Percentiles rank a stretch among this genome's conserved stretches.
These are phyloP conservation scores for Clausena lansium DNA, from an alignment of 345 rosid genomes.

Conservation along the genomic window DNA sequence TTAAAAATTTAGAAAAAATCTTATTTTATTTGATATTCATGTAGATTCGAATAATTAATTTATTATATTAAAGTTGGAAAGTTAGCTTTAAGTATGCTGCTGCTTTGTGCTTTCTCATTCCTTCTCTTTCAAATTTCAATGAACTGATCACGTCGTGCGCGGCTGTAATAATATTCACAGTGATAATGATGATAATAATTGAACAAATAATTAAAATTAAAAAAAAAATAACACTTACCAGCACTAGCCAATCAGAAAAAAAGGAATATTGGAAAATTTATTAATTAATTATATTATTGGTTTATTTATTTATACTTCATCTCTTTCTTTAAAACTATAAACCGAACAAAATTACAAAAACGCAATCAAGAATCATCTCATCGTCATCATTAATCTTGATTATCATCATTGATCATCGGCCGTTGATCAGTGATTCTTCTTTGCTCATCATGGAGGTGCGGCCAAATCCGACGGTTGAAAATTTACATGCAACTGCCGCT, in stretches of 20 bases:
- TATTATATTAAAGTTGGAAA: background rate
- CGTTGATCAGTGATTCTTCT: background rate
- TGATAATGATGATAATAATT: background rate
- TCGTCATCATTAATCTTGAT: background rate
- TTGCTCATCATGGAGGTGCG: conserved; percentile 46
- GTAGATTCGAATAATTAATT: background rate
- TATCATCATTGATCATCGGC: background rate
- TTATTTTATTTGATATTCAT: background rate
- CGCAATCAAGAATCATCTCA: background rate
- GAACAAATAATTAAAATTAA: background rate
- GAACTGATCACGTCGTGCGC: background rate
- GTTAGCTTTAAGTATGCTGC: background rate
- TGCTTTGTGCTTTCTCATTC: background rate
- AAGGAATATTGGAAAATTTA: too few species aligned
- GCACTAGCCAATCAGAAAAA: background rate
- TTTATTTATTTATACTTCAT: background rate
- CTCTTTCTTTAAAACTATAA: background rate
- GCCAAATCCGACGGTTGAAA: conserved; percentile 40
- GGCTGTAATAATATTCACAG: background rate
- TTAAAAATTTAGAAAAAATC: background rate
- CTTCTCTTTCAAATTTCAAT: background rate
- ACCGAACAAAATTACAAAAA: background rate
- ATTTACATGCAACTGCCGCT: conserved; percentile 32
- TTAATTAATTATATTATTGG: too few species aligned
- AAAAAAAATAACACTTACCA: background rate